phyloP scores from a whole-genome alignment of 2,329 filamentous ascomycete species.

The Pseudonectria foliicola region DNA sequence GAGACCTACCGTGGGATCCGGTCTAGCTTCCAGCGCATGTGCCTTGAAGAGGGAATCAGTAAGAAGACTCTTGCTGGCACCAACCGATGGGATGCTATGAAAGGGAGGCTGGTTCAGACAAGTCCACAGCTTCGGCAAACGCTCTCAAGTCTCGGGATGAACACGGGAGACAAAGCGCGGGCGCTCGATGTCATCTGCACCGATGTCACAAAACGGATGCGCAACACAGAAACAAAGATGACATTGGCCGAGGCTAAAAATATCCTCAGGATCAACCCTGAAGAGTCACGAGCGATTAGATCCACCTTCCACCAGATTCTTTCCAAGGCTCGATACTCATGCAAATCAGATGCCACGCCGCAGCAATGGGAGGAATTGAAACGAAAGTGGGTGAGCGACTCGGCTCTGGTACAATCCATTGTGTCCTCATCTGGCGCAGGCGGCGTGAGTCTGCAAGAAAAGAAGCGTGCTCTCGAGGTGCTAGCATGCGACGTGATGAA shows the following conservation, averaged over 20 bases:
- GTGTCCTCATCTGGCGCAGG: conserved; percentile 45
- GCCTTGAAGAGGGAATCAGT: conserved; percentile 56
- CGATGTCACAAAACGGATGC: conserved; percentile 75
- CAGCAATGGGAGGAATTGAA: conserved; percentile 68
- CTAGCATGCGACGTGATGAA: conserved; percentile 74
- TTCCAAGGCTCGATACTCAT: conserved; percentile 59
- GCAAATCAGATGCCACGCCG: conserved; percentile 64
- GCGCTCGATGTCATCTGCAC: conserved; percentile 74
- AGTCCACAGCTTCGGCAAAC: conserved; percentile 55
- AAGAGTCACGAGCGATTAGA: conserved; percentile 51
- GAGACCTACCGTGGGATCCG: conserved; percentile 57
- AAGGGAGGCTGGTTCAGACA: conserved; percentile 58
- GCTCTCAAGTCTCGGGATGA: conserved; percentile 51
- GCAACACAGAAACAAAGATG: conserved; percentile 57
- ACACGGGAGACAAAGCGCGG: conserved; percentile 55
- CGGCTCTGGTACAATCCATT: conserved; percentile 46
- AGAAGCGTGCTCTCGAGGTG: conserved; percentile 60
- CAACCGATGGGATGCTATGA: conserved; percentile 65
- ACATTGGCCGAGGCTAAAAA: conserved; percentile 70
- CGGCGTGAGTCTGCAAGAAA: conserved; percentile 47
- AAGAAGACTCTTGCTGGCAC: conserved; percentile 72
- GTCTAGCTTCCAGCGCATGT: conserved; percentile 62
- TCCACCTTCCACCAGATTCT: conserved; percentile 60
- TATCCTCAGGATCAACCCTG: conserved; percentile 36
- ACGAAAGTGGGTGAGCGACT: conserved; percentile 56